Conservation (phyloP, 2,329 filamentous ascomycete genomes). For the Talaromyces amestolkiae region DNA sequence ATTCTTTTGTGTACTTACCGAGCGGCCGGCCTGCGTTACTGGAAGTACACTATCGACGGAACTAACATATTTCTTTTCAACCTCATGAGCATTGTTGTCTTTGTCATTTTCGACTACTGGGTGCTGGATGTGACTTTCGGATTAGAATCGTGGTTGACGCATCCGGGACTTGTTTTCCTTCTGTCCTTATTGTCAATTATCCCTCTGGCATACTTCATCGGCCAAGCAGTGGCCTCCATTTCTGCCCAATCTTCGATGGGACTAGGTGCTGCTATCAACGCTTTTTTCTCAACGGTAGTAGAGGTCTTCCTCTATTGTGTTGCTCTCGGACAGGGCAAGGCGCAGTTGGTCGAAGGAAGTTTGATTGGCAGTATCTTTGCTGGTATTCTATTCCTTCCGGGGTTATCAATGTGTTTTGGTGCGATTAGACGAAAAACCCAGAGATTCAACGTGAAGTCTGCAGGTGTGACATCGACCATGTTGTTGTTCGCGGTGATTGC, state of each 20-base stretch:
- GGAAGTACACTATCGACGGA: slow-evolving; percentile 98
- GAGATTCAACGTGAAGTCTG: slow-evolving; percentile 93
- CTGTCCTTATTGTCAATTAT: slow-evolving; percentile 88
- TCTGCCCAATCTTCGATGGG: slow-evolving; percentile 99
- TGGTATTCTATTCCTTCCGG: slow-evolving; percentile 89
- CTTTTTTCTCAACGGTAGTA: slow-evolving; percentile 95
- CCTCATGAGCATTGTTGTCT: slow-evolving; percentile 85
- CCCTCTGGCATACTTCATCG: slow-evolving; percentile 95
- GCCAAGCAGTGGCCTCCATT: slow-evolving; percentile 95
- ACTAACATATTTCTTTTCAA: slow-evolving; percentile 99
- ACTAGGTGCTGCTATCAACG: slow-evolving; percentile 92
- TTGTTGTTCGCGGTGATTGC: slow-evolving; percentile 92
- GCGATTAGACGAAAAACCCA: slow-evolving; percentile 98
- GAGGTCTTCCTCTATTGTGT: slow-evolving; percentile 98
- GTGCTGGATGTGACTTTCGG: slow-evolving; percentile 69
- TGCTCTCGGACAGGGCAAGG: slow-evolving; percentile 87
- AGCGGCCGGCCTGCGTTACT: slow-evolving; percentile 90
- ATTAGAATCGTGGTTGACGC: slow-evolving; percentile 70
- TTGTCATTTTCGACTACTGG: slow-evolving; percentile 90
- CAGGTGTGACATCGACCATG: slow-evolving; percentile 97
- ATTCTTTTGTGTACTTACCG: slow-evolving; percentile 96
- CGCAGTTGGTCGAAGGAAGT: slow-evolving; percentile 88
- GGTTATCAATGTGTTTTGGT: slow-evolving; percentile 97
- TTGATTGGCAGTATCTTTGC: slow-evolving; percentile 98
- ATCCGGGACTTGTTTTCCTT: slow-evolving; percentile 80